Evolutionary conservation across 1,284 basidiomycete genomes (phyloP).

Genomic region (Moesziomyces sp.): DNA sequence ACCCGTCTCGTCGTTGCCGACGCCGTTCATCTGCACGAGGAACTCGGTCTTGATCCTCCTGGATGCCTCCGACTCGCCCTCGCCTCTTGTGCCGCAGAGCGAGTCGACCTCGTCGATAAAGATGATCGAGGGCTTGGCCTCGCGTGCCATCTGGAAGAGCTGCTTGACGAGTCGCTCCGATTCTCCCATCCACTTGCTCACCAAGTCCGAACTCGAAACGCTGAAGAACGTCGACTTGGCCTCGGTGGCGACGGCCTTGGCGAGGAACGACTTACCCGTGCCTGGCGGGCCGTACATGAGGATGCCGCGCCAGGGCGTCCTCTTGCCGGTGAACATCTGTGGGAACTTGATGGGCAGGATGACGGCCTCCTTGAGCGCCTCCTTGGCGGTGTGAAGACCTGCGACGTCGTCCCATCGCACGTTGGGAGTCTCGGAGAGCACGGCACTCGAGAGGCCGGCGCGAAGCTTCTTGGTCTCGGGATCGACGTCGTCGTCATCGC

Average conservation of each 20-base stretch:
- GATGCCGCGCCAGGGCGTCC: constrained; percentile 96
- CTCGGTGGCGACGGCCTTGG: constrained; percentile 98
- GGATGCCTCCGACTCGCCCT: constrained; percentile 94
- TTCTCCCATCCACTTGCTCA: constrained; percentile 99
- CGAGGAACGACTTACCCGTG: constrained; percentile 78
- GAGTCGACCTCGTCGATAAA: constrained; percentile 99
- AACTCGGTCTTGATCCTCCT: constrained; percentile 98
- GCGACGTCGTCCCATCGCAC: constrained; percentile 99
- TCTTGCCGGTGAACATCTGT: constrained; percentile 96
- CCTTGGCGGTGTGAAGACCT: constrained; percentile 92
- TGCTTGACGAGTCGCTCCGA: constrained; percentile 96
- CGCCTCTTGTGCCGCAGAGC: constrained; percentile 90
- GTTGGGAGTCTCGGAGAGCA: constrained; percentile 92
- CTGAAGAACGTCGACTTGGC: constrained; percentile 98
- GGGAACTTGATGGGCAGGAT: constrained; percentile 99
- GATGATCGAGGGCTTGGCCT: constrained; percentile 96
- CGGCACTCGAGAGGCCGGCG: constrained; percentile 85
- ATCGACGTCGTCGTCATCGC: constrained; percentile 81
- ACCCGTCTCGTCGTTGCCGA: constrained; percentile 91
- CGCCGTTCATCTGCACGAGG: constrained; percentile 95
- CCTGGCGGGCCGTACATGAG: constrained; percentile 83
- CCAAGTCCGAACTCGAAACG: constrained; percentile 92
- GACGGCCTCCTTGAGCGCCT: constrained; percentile 95
- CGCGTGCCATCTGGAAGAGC: constrained; percentile 94
- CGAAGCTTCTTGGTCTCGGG: constrained; percentile 95